Percentiles rank a stretch among this genome's conserved stretches.
Conservation (phyloP, 2,329 filamentous ascomycete species). For the Talaromyces pinophilus region DNA sequence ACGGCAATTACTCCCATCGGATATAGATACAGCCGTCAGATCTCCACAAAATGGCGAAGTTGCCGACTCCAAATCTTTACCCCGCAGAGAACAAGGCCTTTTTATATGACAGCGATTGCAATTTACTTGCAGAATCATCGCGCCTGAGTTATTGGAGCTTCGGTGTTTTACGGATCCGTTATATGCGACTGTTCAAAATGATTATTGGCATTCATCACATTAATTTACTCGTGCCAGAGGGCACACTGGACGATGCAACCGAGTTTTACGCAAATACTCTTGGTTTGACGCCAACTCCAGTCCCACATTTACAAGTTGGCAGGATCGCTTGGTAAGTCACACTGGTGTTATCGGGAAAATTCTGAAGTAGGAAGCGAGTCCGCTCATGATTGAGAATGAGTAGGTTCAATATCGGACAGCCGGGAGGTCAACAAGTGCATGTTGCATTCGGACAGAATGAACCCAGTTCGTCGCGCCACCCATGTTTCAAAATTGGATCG, state of each 20-base stretch:
- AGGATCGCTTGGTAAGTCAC: constrained; percentile 55
- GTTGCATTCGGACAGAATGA: constrained; percentile 51
- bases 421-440: constrained; percentile 59
- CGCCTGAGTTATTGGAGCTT: background rate
- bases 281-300: constrained; percentile 54
- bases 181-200: constrained; percentile 35
- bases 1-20: constrained; percentile 6
- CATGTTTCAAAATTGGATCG: constrained; percentile 59
- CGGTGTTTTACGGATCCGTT: background rate
- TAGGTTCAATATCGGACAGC: constrained; percentile 58
- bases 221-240: constrained; percentile 59
- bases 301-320: constrained; percentile 55
- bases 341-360: background rate
- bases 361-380: background rate
- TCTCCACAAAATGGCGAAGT: constrained; percentile 4
- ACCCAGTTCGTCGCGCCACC: constrained; percentile 52
- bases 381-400: background rate
- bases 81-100: background rate
- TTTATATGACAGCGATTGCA: background rate
- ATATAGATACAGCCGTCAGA: constrained; percentile 5
- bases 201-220: constrained; percentile 60
- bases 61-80: background rate
- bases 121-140: background rate
- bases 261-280: constrained; percentile 60
- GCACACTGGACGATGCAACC: constrained; percentile 54